Evolutionary conservation across 75 land plant genomes (phyloP), one percentile per base, ranked within the genome.

Genomic region (Ceratopteris richardii): DNA sequence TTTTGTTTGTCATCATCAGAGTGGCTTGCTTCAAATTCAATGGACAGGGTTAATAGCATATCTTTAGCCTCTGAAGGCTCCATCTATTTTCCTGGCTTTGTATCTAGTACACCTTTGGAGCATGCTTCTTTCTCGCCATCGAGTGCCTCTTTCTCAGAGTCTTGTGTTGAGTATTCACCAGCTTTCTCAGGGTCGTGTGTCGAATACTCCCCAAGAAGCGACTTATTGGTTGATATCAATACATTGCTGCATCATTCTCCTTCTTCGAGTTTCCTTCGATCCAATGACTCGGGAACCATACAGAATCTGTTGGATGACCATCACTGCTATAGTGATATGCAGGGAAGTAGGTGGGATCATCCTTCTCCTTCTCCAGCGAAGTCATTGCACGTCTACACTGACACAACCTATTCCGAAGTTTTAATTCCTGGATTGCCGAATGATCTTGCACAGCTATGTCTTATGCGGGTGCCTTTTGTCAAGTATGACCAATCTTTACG

Each of bases 391-490:
- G n/a, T n/a, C n/a, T n/a, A n/a, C n/a, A n/a, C n/a, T n/a, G n/a
- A n/a, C n/a, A n/a, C n/a, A n/a, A n/a, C n/a, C n/a, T n/a, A n/a
- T n/a, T n/a, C 27, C 21, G 30, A 22, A 27, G 17, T 22, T 40
- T 26, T 65, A 18, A 31, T 60, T 61, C 68, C 69, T 27, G 67
- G 68, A 23, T n/a, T 67, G n/a, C 69, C 69, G 50, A 33, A 67
- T 44, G 66, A 67, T 36, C 26, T 67, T 21, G 69, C 66, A n/a
- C 54, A 27, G 54, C 27, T 60, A 36, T 67, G 69, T 54, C 26
- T 60, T 9, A 67, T 67, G 53, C 36, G 67, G 9, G 22, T 67
- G 12, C 55, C 66, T n/a, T 65, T 58, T n/a, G 22, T 65, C 43
- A 65, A 58, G 33, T 65, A 65, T 61, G 64, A 58, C 11, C 0